phyloP scores from a whole-genome alignment of 176 grass and related monocot species.

The Triticum aestivum region DNA sequence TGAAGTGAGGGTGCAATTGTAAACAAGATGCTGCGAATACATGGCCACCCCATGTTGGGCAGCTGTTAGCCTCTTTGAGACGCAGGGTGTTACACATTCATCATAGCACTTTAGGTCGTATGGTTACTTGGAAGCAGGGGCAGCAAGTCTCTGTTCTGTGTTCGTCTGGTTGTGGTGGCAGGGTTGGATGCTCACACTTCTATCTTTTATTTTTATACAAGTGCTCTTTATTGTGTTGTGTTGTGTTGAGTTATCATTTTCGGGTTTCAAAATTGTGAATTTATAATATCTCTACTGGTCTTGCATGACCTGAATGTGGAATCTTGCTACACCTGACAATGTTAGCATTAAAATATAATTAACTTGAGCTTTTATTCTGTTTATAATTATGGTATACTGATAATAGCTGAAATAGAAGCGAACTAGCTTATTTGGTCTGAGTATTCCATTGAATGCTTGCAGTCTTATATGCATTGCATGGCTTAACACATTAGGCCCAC shows the following conservation, averaged over 20 bases:
- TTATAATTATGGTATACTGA: conserved; percentile 14
- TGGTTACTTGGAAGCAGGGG: neutral
- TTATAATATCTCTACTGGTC: neutral
- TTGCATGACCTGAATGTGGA: neutral
- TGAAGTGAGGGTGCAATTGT: neutral
- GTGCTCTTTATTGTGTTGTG: neutral
- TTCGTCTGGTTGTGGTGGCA: neutral
- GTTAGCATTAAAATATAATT: neutral
- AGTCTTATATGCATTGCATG: neutral
- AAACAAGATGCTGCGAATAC: neutral
- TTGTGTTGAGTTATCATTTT: neutral
- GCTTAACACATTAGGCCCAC: neutral
- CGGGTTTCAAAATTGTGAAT: neutral
- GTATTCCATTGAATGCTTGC: neutral
- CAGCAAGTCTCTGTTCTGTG: neutral
- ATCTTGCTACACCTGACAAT: neutral
- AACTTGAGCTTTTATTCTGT: conserved; percentile 4
- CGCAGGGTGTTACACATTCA: neutral
- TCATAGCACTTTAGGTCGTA: neutral
- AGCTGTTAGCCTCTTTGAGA: neutral
- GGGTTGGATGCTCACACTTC: neutral
- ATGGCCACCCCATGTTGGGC: neutral
- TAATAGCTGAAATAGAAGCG: conserved; percentile 9
- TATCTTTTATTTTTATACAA: neutral
- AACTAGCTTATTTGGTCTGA: conserved; percentile 10